Evolutionary conservation across 768 basidiomycete genomes (phyloP).

Genomic region (Collybiopsis luxurians): DNA sequence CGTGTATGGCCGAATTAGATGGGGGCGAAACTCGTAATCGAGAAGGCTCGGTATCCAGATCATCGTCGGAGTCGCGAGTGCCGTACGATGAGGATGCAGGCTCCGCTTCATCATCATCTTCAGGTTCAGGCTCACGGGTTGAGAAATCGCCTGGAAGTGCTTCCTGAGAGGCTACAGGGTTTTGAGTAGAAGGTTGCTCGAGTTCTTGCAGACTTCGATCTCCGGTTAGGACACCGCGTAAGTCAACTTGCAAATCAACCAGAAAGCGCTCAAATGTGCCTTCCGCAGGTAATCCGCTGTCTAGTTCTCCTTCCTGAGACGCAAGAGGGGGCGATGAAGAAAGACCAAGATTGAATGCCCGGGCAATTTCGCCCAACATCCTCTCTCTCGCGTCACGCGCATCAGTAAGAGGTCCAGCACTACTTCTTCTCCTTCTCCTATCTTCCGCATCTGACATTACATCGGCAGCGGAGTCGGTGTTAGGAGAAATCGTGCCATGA

Average conservation of each 20-base stretch:
- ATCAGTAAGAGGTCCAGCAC: not conserved
- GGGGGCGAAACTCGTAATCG: constrained; percentile 15
- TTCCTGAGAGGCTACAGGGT: no score
- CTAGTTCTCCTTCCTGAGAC: no score
- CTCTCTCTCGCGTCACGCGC: constrained; percentile 54
- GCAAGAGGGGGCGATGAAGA: constrained; percentile 29
- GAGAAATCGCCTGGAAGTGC: no score
- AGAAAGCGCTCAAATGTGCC: constrained; percentile 82
- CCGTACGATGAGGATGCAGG: constrained; percentile 30
- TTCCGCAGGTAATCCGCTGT: constrained; percentile 44
- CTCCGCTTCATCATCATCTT: constrained; percentile 6
- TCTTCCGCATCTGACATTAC: not conserved
- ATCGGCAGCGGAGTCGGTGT: not conserved
- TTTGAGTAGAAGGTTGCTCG: no score
- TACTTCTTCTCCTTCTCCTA: not conserved
- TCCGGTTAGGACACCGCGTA: constrained; percentile 55
- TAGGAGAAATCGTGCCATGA: not conserved
- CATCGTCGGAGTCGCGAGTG: constrained; percentile 32
- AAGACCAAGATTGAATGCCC: constrained; percentile 74
- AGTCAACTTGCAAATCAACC: constrained; percentile 71
- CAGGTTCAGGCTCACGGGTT: constrained; percentile 3
- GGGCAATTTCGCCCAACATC: constrained; percentile 79
- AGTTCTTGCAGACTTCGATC: no score
- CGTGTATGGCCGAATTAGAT: constrained; percentile 23
- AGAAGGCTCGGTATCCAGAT: constrained; percentile 19